phyloP scores from a whole-genome alignment of 2,329 filamentous ascomycete genomes.

The Aspergillus udagawae region DNA sequence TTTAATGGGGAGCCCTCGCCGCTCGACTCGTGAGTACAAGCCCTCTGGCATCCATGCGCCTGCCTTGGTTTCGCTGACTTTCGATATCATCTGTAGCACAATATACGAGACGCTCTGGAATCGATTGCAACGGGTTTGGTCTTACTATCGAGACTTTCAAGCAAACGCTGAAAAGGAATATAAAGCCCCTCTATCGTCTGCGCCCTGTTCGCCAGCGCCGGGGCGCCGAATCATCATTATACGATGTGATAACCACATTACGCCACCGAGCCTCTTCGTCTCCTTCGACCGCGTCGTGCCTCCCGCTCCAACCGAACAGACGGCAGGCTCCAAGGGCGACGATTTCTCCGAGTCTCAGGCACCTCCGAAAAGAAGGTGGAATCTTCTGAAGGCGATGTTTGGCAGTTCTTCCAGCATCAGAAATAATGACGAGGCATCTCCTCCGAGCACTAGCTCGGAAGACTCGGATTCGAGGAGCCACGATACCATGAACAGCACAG shows the following conservation, averaged over 20 bases:
- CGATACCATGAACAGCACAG: constrained; percentile 22
- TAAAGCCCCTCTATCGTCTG: constrained; percentile 63
- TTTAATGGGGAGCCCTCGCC: constrained; percentile 64
- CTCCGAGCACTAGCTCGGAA: constrained; percentile 35
- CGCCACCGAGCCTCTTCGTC: constrained; percentile 52
- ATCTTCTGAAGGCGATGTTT: constrained; percentile 49
- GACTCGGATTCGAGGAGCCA: constrained; percentile 28
- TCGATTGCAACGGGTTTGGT: constrained; percentile 69
- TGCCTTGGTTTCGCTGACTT: constrained; percentile 8
- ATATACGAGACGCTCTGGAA: constrained; percentile 66
- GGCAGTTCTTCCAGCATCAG: constrained; percentile 43
- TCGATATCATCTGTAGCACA: constrained; percentile 45
- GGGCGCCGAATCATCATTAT: constrained; percentile 85
- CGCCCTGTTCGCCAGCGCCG: constrained; percentile 79
- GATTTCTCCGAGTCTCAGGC: constrained; percentile 20
- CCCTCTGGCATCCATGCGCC: neutral
- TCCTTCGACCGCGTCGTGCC: constrained; percentile 61
- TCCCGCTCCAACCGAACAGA: constrained; percentile 28
- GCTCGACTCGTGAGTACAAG: constrained; percentile 60
- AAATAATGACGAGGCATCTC: constrained; percentile 38
- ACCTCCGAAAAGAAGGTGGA: constrained; percentile 46
- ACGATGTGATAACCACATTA: constrained; percentile 65
- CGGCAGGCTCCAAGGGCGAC: constrained; percentile 25
- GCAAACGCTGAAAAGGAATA: constrained; percentile 59
- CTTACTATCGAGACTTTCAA: constrained; percentile 72